Percentiles rank a stretch among this genome's conserved stretches.
Conservation (phyloP, 805 yeast species). For the Komagataella ulmi region DNA sequence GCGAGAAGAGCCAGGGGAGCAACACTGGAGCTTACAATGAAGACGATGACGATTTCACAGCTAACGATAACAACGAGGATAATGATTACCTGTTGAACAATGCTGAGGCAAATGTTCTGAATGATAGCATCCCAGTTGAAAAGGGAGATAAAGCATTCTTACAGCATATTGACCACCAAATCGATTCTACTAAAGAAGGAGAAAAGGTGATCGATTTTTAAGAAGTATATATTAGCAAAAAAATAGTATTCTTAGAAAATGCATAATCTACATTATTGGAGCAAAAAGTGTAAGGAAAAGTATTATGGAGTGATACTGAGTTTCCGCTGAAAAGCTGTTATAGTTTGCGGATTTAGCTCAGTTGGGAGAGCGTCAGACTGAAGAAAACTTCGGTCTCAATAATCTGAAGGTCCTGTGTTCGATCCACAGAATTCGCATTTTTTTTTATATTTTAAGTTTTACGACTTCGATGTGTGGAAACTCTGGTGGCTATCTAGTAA, state of each 20-base stretch:
- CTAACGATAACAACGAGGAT: neutral
- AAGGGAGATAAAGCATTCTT: slow-evolving; percentile 4
- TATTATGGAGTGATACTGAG: neutral
- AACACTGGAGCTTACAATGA: slow-evolving; percentile 9
- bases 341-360: slow-evolving; percentile 1
- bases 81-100: neutral
- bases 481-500: too few relatives aligned
- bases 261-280: neutral
- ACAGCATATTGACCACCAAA: neutral
- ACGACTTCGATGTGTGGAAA: too few relatives aligned
- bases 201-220: neutral
- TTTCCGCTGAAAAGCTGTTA: neutral
- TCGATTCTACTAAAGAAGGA: neutral
- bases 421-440: slow-evolving; percentile 1
- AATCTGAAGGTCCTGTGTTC: slow-evolving; percentile 2
- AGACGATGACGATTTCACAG: slow-evolving; percentile 13
- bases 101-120: slow-evolving; percentile 6
- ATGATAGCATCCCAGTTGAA: slow-evolving; percentile 7
- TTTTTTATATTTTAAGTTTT: too few relatives aligned
- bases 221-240: neutral
- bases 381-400: neutral
- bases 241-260: neutral
- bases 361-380: slow-evolving; percentile 1
- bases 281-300: neutral
- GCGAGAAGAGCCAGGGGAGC: slow-evolving; percentile 4